A percentile compares a stretch with the other conserved stretches of the same genome.
Evolutionary conservation across 805 yeast genomes (phyloP).

Genomic region (Lachancea sp.): DNA sequence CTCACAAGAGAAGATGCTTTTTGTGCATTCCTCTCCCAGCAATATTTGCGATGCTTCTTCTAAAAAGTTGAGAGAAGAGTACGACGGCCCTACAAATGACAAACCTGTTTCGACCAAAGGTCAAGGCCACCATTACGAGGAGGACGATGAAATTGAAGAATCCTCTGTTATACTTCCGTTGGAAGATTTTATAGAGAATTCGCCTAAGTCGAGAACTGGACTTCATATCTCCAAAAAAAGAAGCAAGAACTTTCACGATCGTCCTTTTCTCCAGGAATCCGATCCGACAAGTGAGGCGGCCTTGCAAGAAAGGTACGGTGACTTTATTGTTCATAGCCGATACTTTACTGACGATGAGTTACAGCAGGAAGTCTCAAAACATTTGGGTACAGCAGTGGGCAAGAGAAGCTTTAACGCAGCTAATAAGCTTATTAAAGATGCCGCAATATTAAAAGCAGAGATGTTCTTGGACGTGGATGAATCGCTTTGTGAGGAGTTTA

Average conservation of each 20-base stretch:
- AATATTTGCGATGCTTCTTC: neutral
- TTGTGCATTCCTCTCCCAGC: neutral
- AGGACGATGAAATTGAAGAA: constrained; percentile 1
- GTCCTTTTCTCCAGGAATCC: neutral
- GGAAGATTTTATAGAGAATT: neutral
- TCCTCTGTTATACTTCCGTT: neutral
- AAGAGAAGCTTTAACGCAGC: constrained; percentile 26
- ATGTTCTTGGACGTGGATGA: constrained; percentile 43
- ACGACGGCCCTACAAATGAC: neutral
- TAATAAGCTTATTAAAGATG: constrained; percentile 38
- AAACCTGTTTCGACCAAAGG: neutral
- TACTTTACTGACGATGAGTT: constrained; percentile 23
- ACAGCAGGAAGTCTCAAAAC: constrained; percentile 4
- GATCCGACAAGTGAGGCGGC: neutral
- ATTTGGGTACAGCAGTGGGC: constrained; percentile 6
- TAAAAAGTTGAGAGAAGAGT: neutral
- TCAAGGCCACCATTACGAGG: neutral
- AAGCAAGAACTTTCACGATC: neutral
- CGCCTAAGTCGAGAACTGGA: neutral
- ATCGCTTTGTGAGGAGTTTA: constrained; percentile 26
- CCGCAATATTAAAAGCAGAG: constrained; percentile 45
- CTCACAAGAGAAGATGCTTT: neutral
- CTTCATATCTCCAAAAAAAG: constrained; percentile 1
- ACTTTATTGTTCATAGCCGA: constrained; percentile 18
- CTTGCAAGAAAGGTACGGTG: neutral